Evolutionary conservation across 2,329 filamentous ascomycete species (phyloP).

Genomic region (Alternaria angustiovoidea): DNA sequence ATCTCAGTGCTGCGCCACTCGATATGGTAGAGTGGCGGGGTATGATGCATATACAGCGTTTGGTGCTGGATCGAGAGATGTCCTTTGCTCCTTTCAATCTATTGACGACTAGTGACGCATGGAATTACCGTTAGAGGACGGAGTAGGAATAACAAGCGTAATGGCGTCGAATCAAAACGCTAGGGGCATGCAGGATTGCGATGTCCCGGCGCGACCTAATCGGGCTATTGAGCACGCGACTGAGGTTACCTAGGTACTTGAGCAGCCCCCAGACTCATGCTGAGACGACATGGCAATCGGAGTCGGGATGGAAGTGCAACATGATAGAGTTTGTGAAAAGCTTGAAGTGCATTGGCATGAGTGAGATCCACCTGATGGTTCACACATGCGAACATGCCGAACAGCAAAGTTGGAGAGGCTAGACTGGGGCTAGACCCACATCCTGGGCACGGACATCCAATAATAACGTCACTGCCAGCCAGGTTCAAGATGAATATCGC

Average conservation of each 20-base stretch:
- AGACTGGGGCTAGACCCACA: slow-evolving; percentile 2
- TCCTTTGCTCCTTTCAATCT: neutral
- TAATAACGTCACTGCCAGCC: slow-evolving; percentile 14
- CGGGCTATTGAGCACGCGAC: slow-evolving; percentile 21
- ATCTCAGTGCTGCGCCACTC: neutral
- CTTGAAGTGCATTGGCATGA: neutral
- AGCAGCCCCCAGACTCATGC: neutral
- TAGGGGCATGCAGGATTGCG: neutral
- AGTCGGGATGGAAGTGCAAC: neutral
- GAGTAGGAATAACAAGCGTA: neutral
- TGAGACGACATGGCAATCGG: neutral
- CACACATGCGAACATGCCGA: slow-evolving; percentile 15
- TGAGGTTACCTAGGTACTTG: neutral
- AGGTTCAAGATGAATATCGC: slow-evolving; percentile 6
- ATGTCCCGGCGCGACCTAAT: neutral
- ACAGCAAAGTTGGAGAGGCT: slow-evolving; percentile 11
- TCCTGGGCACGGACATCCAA: slow-evolving; percentile 8
- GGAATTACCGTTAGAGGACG: neutral
- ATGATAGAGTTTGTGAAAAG: neutral
- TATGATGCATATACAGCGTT: neutral
- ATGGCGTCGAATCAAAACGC: slow-evolving; percentile 9
- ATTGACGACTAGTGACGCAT: slow-evolving; percentile 2
- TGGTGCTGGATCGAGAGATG: slow-evolving; percentile 1
- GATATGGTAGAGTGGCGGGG: neutral
- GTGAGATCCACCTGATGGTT: slow-evolving; percentile 6